These are phyloP conservation scores for Lactifluus rugatus DNA, from an alignment of 768 basidiomycete species.

Conservation along the genomic window DNA sequence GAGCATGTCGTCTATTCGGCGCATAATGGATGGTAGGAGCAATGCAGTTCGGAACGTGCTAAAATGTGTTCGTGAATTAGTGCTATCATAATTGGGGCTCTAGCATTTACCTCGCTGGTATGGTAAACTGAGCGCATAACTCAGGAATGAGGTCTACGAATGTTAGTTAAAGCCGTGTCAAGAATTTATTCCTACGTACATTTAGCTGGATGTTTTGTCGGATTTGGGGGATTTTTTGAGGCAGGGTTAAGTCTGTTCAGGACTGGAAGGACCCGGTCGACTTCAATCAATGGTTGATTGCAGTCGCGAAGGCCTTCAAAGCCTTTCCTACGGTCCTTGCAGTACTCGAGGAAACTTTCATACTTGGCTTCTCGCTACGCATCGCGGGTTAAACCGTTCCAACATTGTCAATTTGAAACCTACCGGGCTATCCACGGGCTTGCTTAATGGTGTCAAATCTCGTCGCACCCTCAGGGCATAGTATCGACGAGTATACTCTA, in stretches of 20 bases:
- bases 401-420: conserved; percentile 21
- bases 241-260: conserved; percentile 53
- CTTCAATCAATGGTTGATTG: conserved; percentile 65
- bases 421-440: conserved; percentile 55
- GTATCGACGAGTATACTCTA: conserved; percentile 70
- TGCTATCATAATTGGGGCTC: not conserved
- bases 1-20: conserved; percentile 62
- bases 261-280: conserved; percentile 40
- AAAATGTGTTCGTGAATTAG: not conserved
- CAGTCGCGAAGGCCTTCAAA: conserved; percentile 53
- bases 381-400: conserved; percentile 3
- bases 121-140: conserved; percentile 57
- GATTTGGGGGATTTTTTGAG: conserved; percentile 31
- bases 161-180: not conserved
- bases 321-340: conserved; percentile 48
- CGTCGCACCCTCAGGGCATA: conserved; percentile 43
- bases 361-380: conserved; percentile 53
- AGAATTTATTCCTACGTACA: conserved; percentile 34
- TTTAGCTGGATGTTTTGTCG: conserved; percentile 40
- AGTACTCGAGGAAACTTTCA: conserved; percentile 55
- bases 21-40: conserved; percentile 65
- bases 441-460: conserved; percentile 68
- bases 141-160: conserved; percentile 40
- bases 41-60: conserved; percentile 62
- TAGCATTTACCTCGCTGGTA: conserved; percentile 55